Conservation (phyloP, 768 basidiomycete species). For the Dentipellis fragilis region DNA sequence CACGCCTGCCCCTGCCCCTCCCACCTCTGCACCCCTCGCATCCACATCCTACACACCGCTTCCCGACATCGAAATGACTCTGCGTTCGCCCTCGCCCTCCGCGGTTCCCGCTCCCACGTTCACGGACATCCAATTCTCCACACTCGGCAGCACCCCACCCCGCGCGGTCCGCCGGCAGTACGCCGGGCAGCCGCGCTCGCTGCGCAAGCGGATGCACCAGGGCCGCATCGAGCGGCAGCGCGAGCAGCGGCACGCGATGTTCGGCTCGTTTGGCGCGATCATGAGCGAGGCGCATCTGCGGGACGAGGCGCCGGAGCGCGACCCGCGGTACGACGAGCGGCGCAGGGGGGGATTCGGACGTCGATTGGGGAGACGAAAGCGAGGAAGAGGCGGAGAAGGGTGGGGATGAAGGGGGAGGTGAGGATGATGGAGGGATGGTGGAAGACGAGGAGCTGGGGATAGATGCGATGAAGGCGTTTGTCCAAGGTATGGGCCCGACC, state of each 20-base stretch:
- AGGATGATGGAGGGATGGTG: conserved; percentile 42
- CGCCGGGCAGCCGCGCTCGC: conserved; percentile 21
- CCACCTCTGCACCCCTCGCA: neutral
- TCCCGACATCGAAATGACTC: neutral
- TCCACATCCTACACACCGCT: neutral
- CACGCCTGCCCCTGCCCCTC: neutral
- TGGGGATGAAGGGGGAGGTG: conserved; percentile 22
- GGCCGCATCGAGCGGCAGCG: conserved; percentile 9
- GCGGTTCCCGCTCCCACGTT: conserved; percentile 15
- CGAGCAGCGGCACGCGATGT: conserved; percentile 21
- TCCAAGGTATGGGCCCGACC: conserved; percentile 36
- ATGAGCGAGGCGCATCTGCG: conserved; percentile 42
- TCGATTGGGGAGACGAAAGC: conserved; percentile 52
- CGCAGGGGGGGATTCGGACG: conserved; percentile 56
- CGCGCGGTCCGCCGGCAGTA: conserved; percentile 21
- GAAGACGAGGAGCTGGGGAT: conserved; percentile 49
- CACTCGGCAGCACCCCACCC: conserved; percentile 20
- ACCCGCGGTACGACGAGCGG: conserved; percentile 37
- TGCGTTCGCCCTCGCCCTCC: conserved; percentile 1
- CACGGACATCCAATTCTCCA: conserved; percentile 26
- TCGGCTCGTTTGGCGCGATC: conserved; percentile 44
- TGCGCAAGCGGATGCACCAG: conserved; percentile 12
- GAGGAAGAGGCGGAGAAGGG: conserved; percentile 22
- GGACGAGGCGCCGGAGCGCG: conserved; percentile 19
- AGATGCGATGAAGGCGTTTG: conserved; percentile 44